Evolutionary conservation across 805 yeast species (phyloP).

Genomic region (Helenozyma baotianmanensis): DNA sequence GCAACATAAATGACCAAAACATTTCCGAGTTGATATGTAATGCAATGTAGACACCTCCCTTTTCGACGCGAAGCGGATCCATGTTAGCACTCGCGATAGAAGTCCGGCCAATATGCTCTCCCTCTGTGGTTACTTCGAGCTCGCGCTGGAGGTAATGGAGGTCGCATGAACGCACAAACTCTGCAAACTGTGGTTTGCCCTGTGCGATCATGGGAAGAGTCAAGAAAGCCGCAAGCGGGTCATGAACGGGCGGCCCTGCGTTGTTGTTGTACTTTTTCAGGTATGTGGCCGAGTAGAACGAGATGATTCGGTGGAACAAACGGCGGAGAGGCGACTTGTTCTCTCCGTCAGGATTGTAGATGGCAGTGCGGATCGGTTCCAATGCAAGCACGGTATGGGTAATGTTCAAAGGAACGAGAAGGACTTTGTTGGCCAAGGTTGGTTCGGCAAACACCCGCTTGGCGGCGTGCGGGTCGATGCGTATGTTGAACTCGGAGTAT

Average conservation of each 20-base stretch:
- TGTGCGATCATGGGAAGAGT: constrained; percentile 11
- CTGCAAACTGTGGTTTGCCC: constrained; percentile 5
- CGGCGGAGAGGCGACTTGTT: constrained; percentile 7
- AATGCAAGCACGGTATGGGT: constrained; percentile 62
- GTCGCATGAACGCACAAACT: constrained; percentile 15
- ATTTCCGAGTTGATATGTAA: constrained; percentile 7
- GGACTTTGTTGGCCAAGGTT: constrained; percentile 42
- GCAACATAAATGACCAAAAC: constrained; percentile 12
- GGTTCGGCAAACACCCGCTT: constrained; percentile 47
- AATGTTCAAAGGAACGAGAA: constrained; percentile 63
- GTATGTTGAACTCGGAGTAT: constrained; percentile 71
- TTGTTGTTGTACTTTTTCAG: constrained; percentile 4
- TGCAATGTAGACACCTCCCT: constrained; percentile 12
- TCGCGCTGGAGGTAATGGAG: constrained; percentile 24
- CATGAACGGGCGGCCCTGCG: constrained; percentile 17
- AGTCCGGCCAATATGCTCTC: constrained; percentile 30
- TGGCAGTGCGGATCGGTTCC: constrained; percentile 15
- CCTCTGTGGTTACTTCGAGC: constrained; percentile 22
- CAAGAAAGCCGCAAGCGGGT: constrained; percentile 14
- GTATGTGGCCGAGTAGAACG: constrained; percentile 10
- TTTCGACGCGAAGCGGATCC: constrained; percentile 13
- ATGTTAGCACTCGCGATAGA: constrained; percentile 6
- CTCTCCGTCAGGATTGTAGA: constrained; percentile 14
- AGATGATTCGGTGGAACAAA: constrained; percentile 9
- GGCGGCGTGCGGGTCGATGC: constrained; percentile 76